phyloP scores from a whole-genome alignment of 768 basidiomycete species.

The Aureoboletus auriporus region DNA sequence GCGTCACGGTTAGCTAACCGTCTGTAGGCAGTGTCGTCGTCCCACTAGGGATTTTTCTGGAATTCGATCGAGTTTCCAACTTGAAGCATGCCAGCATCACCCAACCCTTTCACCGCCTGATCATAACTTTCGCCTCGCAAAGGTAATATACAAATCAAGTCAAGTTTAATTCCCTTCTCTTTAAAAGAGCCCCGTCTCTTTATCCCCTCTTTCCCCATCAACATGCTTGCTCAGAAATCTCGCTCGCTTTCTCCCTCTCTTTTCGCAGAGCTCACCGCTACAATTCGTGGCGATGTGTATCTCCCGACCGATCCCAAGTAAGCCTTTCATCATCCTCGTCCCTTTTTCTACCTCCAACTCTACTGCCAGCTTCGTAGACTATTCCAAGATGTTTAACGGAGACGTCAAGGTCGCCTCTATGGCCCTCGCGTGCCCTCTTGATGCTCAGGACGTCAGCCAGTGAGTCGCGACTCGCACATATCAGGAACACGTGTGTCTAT shows the following conservation, averaged over 20 bases:
- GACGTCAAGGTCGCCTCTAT: slow-evolving; percentile 58
- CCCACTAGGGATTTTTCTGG: not conserved
- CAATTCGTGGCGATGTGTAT: slow-evolving; percentile 46
- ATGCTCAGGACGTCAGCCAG: slow-evolving; percentile 81
- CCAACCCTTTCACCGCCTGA: not conserved
- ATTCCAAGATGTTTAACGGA: slow-evolving; percentile 67
- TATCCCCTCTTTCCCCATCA: slow-evolving; percentile 5
- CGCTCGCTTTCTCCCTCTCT: slow-evolving; percentile 24
- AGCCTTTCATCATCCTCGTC: slow-evolving; percentile 1
- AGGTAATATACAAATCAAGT: slow-evolving; percentile 12
- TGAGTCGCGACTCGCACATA: slow-evolving; percentile 35
- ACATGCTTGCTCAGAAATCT: slow-evolving; percentile 14
- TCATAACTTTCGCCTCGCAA: not conserved
- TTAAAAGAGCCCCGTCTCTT: slow-evolving; percentile 14
- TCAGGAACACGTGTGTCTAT: slow-evolving; percentile 2
- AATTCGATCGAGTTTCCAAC: not conserved
- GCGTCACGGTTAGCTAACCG: no score
- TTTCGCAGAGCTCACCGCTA: slow-evolving; percentile 42
- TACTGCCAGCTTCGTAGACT: slow-evolving; percentile 22
- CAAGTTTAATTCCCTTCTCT: not conserved
- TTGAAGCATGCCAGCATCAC: no score
- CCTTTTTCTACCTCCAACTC: not conserved
- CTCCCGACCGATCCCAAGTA: slow-evolving; percentile 42
- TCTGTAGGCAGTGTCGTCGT: not conserved
- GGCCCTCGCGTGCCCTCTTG: slow-evolving; percentile 68